Conservation (phyloP, 2,329 filamentous ascomycete species). For the Fonsecaea pugnacius region DNA sequence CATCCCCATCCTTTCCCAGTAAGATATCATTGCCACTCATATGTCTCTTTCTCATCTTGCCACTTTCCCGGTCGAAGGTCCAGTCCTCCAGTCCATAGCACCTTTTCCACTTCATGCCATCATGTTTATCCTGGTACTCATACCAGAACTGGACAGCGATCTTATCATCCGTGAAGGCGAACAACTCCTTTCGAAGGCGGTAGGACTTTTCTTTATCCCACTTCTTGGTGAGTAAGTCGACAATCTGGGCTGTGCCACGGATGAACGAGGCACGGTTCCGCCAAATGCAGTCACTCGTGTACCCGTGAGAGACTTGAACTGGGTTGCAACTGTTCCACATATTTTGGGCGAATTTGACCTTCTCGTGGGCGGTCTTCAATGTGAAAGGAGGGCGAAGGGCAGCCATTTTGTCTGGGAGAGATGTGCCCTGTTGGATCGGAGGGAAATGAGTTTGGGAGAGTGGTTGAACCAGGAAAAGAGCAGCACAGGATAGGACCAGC, state of each 20-base stretch:
- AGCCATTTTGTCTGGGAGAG: conserved; percentile 41
- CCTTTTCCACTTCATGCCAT: conserved; percentile 75
- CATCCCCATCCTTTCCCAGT: conserved; percentile 49
- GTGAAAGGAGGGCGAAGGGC: conserved; percentile 71
- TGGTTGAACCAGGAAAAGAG: not conserved
- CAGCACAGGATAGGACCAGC: not conserved
- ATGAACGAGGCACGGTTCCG: conserved; percentile 76
- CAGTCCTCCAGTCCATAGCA: conserved; percentile 73
- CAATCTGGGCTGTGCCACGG: conserved; percentile 66
- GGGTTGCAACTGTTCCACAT: conserved; percentile 79
- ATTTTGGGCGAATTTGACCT: conserved; percentile 83
- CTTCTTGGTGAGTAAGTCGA: conserved; percentile 70
- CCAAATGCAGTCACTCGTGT: conserved; percentile 79
- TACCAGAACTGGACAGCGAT: conserved; percentile 94
- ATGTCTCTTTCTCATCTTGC: conserved; percentile 54
- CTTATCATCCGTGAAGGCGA: conserved; percentile 54
- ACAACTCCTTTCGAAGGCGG: conserved; percentile 79
- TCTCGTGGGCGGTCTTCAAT: conserved; percentile 69
- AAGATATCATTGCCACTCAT: conserved; percentile 55
- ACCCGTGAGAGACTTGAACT: conserved; percentile 67
- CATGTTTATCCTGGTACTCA: conserved; percentile 70
- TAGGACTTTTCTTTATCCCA: conserved; percentile 76
- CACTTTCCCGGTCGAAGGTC: conserved; percentile 48
- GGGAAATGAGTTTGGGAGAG: not conserved
- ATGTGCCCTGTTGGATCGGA: not conserved